Base-by-base conservation (phyloP, 1,284 basidiomycete genomes). In the Cerrena zonata region DNA sequence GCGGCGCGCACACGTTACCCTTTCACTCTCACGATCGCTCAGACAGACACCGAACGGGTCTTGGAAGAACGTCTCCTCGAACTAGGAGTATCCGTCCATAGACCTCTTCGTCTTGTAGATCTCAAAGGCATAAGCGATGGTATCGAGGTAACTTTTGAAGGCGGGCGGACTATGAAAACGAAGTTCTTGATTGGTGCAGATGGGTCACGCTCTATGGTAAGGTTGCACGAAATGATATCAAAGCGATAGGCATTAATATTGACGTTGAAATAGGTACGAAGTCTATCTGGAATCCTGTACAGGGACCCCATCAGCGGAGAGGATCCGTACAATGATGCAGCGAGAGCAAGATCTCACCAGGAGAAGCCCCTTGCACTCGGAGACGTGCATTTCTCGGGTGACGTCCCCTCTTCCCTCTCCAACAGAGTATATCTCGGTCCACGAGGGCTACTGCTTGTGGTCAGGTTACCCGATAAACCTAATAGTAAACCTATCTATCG, bases 171-270 rank as follows among this genome's bases (percentile, higher is more conserved):
- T 5, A 62, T 80, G 27, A 69, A 63, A 0, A 65, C 78, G 7
- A 68, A 66, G 25, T 77, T 77, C 55, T 71, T 81, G 1, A 57
- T 82, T 21, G 78, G 76, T 36, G 78, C 80, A 5, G 78, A 82
- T 60, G 80, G 80, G 19, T 66, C 73, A 18, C 69, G 62, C 47
- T 82, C 80, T 1, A 59, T 65, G n/a, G 80, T 77, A 57, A 54
- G 76, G 54, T 5, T 58, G 52, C n/a, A 7, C 45, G 45, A 13
- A 50, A 24, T 34, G 15, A 19, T n/a, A 36, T 36, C n/a, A n/a
- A 36, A 11, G 34, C n/a, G 11, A n/a, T 36, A 11, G 11, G 11
- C 11, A 11, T n/a, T n/a, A 11, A 11, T 11, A 11, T n/a, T 36
- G 34, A 36, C 34, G 11, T 11, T 36, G 11, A 11, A 36, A 36